A percentile compares a stretch with the other conserved stretches of the same genome.
phyloP scores from a whole-genome alignment of 768 basidiomycete genomes.

The Gautieria morchelliformis region DNA sequence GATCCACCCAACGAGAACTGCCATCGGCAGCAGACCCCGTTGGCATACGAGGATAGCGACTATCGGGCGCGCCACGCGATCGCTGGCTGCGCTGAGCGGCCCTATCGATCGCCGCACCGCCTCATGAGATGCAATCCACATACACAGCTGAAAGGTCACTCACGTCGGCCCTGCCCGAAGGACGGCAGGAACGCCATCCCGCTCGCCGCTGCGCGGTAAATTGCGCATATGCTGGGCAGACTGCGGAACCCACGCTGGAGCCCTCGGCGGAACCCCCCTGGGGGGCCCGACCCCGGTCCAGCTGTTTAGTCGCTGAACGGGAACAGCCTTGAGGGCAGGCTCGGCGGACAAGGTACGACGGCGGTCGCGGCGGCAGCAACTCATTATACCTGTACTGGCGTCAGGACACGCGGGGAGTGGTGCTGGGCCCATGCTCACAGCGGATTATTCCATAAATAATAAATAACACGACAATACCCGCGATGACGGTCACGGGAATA shows the following conservation, averaged over 20 bases:
- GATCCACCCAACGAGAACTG: slow-evolving; percentile 2
- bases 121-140: background rate
- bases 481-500: slow-evolving; percentile 71
- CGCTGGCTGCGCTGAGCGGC: background rate
- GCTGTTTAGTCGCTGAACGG: background rate
- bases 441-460: slow-evolving; percentile 40
- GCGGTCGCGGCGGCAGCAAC: slow-evolving; percentile 2
- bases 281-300: background rate
- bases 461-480: slow-evolving; percentile 49
- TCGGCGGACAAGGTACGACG: background rate
- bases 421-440: slow-evolving; percentile 2
- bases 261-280: background rate
- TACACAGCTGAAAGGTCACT: background rate
- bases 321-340: background rate
- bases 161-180: background rate
- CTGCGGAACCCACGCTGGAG: background rate
- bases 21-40: background rate
- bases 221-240: too few species aligned
- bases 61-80: background rate
- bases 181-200: background rate
- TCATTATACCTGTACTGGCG: background rate
- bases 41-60: background rate
- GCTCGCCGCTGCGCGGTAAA: background rate
- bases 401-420: background rate
- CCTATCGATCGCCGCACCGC: background rate